Base-by-base conservation (phyloP, 2,329 filamentous ascomycete species). In the Neofusicoccum sp. region DNA sequence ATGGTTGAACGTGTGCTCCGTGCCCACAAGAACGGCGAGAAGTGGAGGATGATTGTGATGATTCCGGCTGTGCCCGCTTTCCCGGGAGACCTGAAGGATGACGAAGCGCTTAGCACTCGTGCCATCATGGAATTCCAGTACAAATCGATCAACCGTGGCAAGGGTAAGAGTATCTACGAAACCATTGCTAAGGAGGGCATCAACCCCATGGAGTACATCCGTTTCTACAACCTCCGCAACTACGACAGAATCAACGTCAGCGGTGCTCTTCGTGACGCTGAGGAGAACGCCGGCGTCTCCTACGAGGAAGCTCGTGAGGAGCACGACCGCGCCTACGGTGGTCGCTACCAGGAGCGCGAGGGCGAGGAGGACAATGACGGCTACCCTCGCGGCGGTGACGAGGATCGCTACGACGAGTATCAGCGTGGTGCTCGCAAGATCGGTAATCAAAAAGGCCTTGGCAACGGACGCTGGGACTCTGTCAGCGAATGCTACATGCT, bases 101-200 rank as follows among this genome's bases (percentile, higher is more conserved):
- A 93, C 57, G 87, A 84, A 24, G 86, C 88, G 7, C 79, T 93
- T 1, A 89, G 89, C 24, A 95, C 90, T 0, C 82, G 91, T 36
- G 91, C 90, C 4, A 93, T 96, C 68, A 93, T 95, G 89, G 90
- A 95, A 71, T 93, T 89, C 73, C 90, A 95, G 71, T 93, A 95
- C 75, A 81, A 86, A 69, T 89, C 85, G 56, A 95, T 95, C 76
- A 89, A 86, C 73, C 85, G 90, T 36, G 89, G 89, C 33, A 34
- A 62, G 14, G 89, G 89, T 2, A 78, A 90, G 71, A 89, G 86
- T 62, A 95, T 96, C 71, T 87, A 93, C 70, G 89, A 93, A 72
- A 81, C 80, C 47, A 82, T 93, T 57, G 79, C 80, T 16, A 79
- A 82, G 59, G 82, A 83, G 33, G 89, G 90, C 7, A 81, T 92